Conservation (phyloP, 139 green algal genomes). For the Marvania coccoides region DNA sequence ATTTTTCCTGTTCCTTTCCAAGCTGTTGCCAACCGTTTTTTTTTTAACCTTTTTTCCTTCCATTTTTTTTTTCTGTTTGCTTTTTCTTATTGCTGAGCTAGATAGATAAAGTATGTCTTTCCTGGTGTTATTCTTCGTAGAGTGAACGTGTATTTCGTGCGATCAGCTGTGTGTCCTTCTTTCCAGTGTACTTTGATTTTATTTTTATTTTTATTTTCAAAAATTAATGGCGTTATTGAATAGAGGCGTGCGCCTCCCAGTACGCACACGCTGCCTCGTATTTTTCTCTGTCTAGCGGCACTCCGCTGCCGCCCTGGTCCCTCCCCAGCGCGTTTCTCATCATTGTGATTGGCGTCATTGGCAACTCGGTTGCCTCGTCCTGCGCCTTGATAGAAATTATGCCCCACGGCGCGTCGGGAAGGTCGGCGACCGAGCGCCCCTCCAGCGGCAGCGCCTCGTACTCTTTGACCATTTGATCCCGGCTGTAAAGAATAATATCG, state of each 20-base stretch:
- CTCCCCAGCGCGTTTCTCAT: slow-evolving; percentile 86
- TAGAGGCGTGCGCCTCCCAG: slow-evolving; percentile 73
- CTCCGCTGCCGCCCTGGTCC: slow-evolving; percentile 85
- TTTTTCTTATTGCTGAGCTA: no score
- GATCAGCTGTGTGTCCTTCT: neutral
- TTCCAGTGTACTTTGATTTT: neutral
- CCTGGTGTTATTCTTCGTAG: no score
- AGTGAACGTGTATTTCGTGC: neutral
- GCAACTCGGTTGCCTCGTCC: slow-evolving; percentile 77
- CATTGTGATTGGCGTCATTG: slow-evolving; percentile 94
- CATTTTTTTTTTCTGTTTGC: no score
- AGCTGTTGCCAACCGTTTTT: no score
- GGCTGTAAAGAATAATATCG: slow-evolving; percentile 91
- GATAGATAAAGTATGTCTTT: no score
- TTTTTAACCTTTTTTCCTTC: no score
- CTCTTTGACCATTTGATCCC: slow-evolving; percentile 83
- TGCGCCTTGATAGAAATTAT: slow-evolving; percentile 90
- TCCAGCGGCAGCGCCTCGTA: slow-evolving; percentile 54
- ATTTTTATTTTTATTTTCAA: no score
- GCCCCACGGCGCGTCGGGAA: slow-evolving; percentile 75
- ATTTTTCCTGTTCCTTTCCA: no score
- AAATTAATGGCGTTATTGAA: slow-evolving; percentile 40
- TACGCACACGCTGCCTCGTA: slow-evolving; percentile 75
- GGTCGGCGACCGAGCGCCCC: neutral
- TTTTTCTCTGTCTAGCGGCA: slow-evolving; percentile 58